Evolutionary conservation across 2,329 filamentous ascomycete species (phyloP), one percentile per base, ranked within the genome.

Genomic region (Ophiostoma himal-ulmi): DNA sequence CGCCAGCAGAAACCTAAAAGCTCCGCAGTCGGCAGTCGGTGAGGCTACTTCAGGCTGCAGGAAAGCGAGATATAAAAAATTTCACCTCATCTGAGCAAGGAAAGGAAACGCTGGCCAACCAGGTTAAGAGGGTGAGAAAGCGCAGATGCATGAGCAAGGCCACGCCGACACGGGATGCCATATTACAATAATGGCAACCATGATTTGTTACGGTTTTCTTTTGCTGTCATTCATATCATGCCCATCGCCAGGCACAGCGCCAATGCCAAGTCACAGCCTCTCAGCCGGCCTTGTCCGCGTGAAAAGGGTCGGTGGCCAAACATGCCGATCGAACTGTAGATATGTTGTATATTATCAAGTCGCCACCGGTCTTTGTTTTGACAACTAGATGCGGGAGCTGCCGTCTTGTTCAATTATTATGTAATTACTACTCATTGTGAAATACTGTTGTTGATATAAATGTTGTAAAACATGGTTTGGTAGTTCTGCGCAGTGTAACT

Each of bases 21-120:
- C 62, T 65, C 62, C 62, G 62, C 30, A 39, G 62, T 65, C 62
- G 62, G 62, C 36, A 22, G 62, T 64, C 60, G 34, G 60, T 37
- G 60, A 64, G 60, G 60, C 60, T 64, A 17, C 57, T 17, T 34
- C 7, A 34, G 14, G 11, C 30, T n/a, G 57, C 34, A 64, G 5
- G 17, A n/a, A 20, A 64, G 60, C 30, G 30, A 37, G 14, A 64
- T 37, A 37, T n/a, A 37, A 64, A 64, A 64, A 11, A 20, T 64
- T 64, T 64, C 17, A n/a, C 4, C 30, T 64, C 60, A 64, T 64
- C 34, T 22, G 60, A 64, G 60, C 60, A 36, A n/a, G 7, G 60
- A 64, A 36, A 37, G 1, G n/a, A 36, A 26, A 26, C 11, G 22
- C 52, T 11, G 17, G n/a, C 52, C n/a, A 57, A 57, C 52, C 52